These are phyloP conservation scores for Leccinum griseonigrum DNA, from an alignment of 1,284 basidiomycete genomes.

Conservation along the genomic window DNA sequence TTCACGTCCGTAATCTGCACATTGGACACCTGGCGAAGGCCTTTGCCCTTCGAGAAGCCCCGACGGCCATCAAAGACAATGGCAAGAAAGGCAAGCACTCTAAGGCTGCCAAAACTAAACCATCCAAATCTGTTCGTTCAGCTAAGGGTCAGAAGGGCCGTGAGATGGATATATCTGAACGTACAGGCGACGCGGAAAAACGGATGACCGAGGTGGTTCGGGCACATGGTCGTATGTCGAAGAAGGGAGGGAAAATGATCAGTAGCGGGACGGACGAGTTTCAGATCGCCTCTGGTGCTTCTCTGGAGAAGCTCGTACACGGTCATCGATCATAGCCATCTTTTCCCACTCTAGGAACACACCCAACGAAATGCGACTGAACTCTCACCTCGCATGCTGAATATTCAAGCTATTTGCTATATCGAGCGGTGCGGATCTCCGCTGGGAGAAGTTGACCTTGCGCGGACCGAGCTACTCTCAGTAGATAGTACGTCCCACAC, in stretches of 20 bases:
- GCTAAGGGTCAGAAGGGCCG: slow-evolving; percentile 23
- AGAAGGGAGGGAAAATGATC: slow-evolving; percentile 78
- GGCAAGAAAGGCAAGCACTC: slow-evolving; percentile 24
- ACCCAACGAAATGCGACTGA: neutral
- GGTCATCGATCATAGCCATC: slow-evolving; percentile 11
- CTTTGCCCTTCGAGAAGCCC: slow-evolving; percentile 93
- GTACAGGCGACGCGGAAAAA: slow-evolving; percentile 50
- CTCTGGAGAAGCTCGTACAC: slow-evolving; percentile 65
- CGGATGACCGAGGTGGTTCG: slow-evolving; percentile 90
- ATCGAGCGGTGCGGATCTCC: neutral
- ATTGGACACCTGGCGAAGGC: slow-evolving; percentile 96
- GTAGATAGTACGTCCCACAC: neutral
- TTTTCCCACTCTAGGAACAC: neutral
- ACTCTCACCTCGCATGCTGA: slow-evolving; percentile 5
- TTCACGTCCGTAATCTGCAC: slow-evolving; percentile 92
- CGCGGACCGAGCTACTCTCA: neutral
- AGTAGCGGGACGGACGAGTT: slow-evolving; percentile 77
- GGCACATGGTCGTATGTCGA: slow-evolving; percentile 78
- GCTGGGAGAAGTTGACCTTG: neutral
- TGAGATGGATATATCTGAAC: slow-evolving; percentile 42
- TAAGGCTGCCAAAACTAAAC: slow-evolving; percentile 36
- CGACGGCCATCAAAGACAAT: slow-evolving; percentile 57
- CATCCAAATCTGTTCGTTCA: slow-evolving; percentile 10
- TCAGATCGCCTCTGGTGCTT: slow-evolving; percentile 71
- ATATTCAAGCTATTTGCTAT: neutral